Evolutionary conservation across 2,329 filamentous ascomycete species (phyloP).

Genomic region (Ampelomyces quisqualis): DNA sequence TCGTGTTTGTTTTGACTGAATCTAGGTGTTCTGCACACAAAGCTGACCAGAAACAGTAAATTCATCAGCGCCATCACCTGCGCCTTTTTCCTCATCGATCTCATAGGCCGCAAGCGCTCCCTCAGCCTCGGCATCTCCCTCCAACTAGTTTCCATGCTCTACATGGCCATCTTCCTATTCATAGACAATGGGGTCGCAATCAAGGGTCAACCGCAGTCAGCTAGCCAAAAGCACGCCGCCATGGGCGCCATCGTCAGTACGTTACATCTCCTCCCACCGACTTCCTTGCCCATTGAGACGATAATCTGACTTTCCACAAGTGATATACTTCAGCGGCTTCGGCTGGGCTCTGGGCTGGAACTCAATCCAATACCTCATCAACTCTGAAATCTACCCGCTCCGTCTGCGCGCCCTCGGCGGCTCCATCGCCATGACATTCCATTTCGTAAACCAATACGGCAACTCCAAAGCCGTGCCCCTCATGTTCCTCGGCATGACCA

Average conservation of each 20-base stretch:
- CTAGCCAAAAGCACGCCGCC: slow-evolving; percentile 56
- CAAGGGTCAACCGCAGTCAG: slow-evolving; percentile 53
- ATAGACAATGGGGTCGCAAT: slow-evolving; percentile 57
- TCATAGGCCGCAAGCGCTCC: slow-evolving; percentile 69
- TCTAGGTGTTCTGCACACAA: neutral
- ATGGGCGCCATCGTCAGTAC: slow-evolving; percentile 65
- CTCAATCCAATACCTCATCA: slow-evolving; percentile 75
- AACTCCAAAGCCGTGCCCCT: slow-evolving; percentile 71
- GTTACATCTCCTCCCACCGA: too few species aligned
- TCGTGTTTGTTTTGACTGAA: slow-evolving; percentile 54
- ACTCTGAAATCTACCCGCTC: slow-evolving; percentile 74
- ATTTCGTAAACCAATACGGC: slow-evolving; percentile 78
- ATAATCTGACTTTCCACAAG: too few species aligned
- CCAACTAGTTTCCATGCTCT: slow-evolving; percentile 56
- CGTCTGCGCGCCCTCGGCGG: slow-evolving; percentile 70
- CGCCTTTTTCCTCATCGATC: slow-evolving; percentile 76
- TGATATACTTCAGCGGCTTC: slow-evolving; percentile 59
- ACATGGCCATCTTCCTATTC: slow-evolving; percentile 57
- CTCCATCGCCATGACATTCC: slow-evolving; percentile 72
- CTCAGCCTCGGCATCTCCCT: slow-evolving; percentile 52
- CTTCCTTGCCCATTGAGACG: too few species aligned
- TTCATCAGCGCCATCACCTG: slow-evolving; percentile 66
- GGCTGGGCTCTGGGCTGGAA: slow-evolving; percentile 60
- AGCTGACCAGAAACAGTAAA: slow-evolving; percentile 49
- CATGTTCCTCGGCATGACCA: slow-evolving; percentile 65